Conservation (phyloP, 495 filamentous ascomycete species). For the Aspergillus hancockii region DNA sequence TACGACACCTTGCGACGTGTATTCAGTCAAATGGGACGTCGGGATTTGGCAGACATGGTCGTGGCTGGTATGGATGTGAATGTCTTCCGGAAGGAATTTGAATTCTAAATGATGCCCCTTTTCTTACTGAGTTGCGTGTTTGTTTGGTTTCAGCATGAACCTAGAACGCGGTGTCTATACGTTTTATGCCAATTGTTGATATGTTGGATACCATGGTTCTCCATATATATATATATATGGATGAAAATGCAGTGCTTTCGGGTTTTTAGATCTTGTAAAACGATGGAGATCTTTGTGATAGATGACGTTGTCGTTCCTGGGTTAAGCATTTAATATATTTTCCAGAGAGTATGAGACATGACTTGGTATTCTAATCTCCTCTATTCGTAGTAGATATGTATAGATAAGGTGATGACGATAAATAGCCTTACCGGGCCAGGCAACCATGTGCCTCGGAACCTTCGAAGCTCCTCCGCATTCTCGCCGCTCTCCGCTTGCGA, state of each 20-base stretch:
- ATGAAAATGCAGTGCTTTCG: constrained; percentile 3
- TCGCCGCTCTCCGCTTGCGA: neutral
- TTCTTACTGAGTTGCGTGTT: constrained; percentile 1
- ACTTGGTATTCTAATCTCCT: no score
- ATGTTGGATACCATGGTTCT: constrained; percentile 10
- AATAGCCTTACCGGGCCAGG: no score
- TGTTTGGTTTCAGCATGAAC: constrained; percentile 4
- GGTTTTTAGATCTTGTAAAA: neutral
- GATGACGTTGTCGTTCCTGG: no score
- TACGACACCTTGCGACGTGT: constrained; percentile 91
- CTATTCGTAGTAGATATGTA: no score
- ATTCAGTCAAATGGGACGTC: constrained; percentile 88
- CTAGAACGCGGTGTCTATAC: constrained; percentile 2
- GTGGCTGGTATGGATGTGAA: constrained; percentile 89
- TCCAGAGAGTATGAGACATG: no score
- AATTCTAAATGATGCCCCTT: constrained; percentile 52
- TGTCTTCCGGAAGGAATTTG: constrained; percentile 78
- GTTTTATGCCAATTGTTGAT: neutral
- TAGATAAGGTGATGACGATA: no score
- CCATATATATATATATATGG: neutral
- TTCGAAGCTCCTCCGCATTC: neutral
- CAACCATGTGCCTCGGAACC: no score
- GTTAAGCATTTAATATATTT: no score
- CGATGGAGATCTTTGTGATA: neutral
- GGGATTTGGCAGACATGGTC: constrained; percentile 85